phyloP scores from a whole-genome alignment of 768 basidiomycete species.

The Cyathus striatus region DNA sequence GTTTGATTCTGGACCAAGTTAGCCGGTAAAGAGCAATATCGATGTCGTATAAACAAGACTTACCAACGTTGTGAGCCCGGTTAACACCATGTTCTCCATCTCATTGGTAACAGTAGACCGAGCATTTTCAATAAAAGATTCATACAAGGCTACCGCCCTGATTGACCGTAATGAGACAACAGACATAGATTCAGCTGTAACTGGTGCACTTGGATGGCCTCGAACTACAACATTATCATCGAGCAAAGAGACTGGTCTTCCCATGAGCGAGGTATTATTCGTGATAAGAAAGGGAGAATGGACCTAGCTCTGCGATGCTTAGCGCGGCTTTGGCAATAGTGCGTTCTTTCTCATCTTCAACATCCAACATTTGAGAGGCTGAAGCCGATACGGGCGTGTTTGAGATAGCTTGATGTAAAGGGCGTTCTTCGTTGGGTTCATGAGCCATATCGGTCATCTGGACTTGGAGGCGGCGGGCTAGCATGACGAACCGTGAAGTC shows the following conservation, averaged over 20 bases:
- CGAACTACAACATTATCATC: too few relatives aligned
- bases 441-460: slow-evolving; percentile 66
- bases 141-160: slow-evolving; percentile 61
- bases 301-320: slow-evolving; percentile 87
- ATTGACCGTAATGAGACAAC: slow-evolving; percentile 77
- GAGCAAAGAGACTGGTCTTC: too few relatives aligned
- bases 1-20: slow-evolving; percentile 68
- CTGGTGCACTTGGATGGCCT: too few relatives aligned
- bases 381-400: slow-evolving; percentile 12
- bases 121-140: slow-evolving; percentile 69
- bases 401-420: slow-evolving; percentile 6
- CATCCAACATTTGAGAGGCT: slow-evolving; percentile 24
- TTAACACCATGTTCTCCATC: slow-evolving; percentile 89
- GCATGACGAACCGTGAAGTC: slow-evolving; percentile 77
- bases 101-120: slow-evolving; percentile 68
- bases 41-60: slow-evolving; percentile 18
- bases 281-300: too few relatives aligned
- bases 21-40: not conserved
- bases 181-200: too few relatives aligned
- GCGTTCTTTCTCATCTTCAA: slow-evolving; percentile 80
- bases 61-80: slow-evolving; percentile 74
- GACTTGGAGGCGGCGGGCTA: slow-evolving; percentile 74
- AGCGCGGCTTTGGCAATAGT: slow-evolving; percentile 92
- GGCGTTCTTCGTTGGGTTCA: slow-evolving; percentile 9
- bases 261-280: too few relatives aligned